Evolutionary conservation across 1,284 basidiomycete genomes (phyloP), one percentile per base, ranked within the genome.

Genomic region (Cryptococcus wingfieldii): DNA sequence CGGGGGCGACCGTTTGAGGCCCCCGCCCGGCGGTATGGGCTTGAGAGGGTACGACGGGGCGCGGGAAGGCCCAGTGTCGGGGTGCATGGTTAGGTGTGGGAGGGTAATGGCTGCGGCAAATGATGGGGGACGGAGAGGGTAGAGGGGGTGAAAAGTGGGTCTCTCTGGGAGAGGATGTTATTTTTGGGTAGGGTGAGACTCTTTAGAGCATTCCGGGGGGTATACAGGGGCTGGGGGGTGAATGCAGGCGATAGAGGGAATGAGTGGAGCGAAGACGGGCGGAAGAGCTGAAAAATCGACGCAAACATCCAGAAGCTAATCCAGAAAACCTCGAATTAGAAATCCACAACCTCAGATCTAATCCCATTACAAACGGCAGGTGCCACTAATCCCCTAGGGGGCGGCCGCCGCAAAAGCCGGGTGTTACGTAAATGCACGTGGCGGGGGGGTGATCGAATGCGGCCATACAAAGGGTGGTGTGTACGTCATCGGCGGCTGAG

Each of bases 51-150:
- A n/a, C 47, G 50, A 45, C 54, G 57, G 37, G 56, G 25, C 4
- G 44, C 62, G 51, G n/a, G 63, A 64, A 37, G 63, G 60, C 18
- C 63, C 63, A 16, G 63, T 55, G 18, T 62, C 60, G 31, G 60
- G 58, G 52, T 64, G 60, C 63, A 64, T 64, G 37, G 56, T 49
- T 39, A 49, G 51, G 38, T 16, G 46, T 44, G 31, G 31, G 31
- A 34, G 10, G 18, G 42, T 44, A 18, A 25, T 12, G 16, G 42
- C 18, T 44, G 42, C 42, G 42, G 25, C 42, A 19, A 19, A 44
- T 18, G 14, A 6, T n/a, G 16, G 12, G 14, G 42, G 42, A n/a
- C 42, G 42, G 18, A 12, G 18, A 12, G n/a, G 18, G 42, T 44
- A n/a, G 42, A n/a, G 5, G 18, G 42, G 18, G 12, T 44, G 42